Percentiles rank a stretch among this genome's conserved stretches.
Conservation (phyloP, 805 yeast species). For the Schwanniomyces yamadae region DNA sequence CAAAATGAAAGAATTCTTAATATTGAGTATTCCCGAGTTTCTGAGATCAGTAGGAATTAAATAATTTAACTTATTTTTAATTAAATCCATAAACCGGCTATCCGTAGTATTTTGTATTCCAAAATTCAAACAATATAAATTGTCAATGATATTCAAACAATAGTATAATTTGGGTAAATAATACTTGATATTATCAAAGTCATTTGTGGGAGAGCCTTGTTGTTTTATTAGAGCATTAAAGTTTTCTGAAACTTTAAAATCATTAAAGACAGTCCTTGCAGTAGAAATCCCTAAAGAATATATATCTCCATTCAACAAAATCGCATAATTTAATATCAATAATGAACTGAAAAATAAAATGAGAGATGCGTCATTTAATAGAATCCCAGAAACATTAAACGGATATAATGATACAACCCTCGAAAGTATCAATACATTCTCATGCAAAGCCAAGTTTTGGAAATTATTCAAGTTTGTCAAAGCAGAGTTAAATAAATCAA, state of each 20-base stretch:
- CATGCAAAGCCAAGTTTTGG: conserved; percentile 30
- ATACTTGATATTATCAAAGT: conserved; percentile 25
- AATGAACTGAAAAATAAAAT: conserved; percentile 30
- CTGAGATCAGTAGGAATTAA: conserved; percentile 15
- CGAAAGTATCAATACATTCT: conserved; percentile 34
- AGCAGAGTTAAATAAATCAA: conserved; percentile 43
- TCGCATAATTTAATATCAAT: conserved; percentile 50
- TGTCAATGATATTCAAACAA: conserved; percentile 42
- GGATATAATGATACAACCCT: conserved; percentile 38
- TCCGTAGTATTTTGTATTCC: conserved; percentile 26
- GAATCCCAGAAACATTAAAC: conserved; percentile 18
- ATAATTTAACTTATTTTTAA: conserved; percentile 12
- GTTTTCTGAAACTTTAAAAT: conserved; percentile 50
- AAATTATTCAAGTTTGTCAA: conserved; percentile 39
- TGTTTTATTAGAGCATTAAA: conserved; percentile 40
- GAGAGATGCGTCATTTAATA: conserved; percentile 24
- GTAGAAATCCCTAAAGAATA: conserved; percentile 56
- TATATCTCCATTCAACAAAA: conserved; percentile 58
- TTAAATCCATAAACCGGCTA: conserved; percentile 6
- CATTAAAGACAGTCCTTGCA: conserved; percentile 56
- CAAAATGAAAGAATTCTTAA: conserved; percentile 12
- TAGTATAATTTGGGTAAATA: conserved; percentile 47
- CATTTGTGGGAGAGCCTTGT: conserved; percentile 10
- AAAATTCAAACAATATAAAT: conserved; percentile 29
- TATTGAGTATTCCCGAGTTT: conserved; percentile 11